These are phyloP conservation scores for Aspergillus tamarii DNA, from an alignment of 2,329 filamentous ascomycete species.

Conservation along the genomic window DNA sequence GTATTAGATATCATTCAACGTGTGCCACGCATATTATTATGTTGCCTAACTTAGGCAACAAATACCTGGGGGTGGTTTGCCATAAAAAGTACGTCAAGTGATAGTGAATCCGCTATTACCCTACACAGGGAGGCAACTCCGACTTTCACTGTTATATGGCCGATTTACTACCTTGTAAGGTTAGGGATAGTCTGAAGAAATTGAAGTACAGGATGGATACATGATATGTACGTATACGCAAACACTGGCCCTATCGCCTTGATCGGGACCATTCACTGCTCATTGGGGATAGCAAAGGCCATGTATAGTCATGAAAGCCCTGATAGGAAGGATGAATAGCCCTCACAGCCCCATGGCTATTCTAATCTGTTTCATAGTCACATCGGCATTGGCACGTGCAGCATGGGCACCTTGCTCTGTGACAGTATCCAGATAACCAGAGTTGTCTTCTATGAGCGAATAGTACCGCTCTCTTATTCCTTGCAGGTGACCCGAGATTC, in stretches of 20 bases:
- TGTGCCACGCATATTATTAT: neutral
- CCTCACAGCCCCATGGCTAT: conserved; percentile 35
- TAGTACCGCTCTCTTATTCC: conserved; percentile 40
- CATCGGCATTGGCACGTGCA: conserved; percentile 35
- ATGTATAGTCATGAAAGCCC: neutral
- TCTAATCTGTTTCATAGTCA: conserved; percentile 38
- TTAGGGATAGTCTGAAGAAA: neutral
- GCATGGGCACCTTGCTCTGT: conserved; percentile 34
- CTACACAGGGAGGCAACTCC: neutral
- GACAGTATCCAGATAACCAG: conserved; percentile 33
- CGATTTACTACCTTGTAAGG: neutral
- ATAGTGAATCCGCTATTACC: too few species aligned
- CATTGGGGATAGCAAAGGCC: neutral
- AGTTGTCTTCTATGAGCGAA: conserved; percentile 32
- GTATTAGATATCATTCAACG: too few species aligned
- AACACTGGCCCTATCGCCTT: neutral
- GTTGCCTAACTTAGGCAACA: neutral
- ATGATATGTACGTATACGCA: neutral
- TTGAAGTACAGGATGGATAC: neutral
- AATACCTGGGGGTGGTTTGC: neutral
- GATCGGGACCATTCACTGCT: neutral
- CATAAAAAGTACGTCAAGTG: neutral
- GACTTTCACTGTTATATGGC: neutral
- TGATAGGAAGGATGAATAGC: neutral
- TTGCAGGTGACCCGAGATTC: conserved; percentile 32